A percentile compares a stretch with the other conserved stretches of the same genome.
Evolutionary conservation across 495 filamentous ascomycete species (phyloP).

Genomic region (Talaromyces wortmannii): DNA sequence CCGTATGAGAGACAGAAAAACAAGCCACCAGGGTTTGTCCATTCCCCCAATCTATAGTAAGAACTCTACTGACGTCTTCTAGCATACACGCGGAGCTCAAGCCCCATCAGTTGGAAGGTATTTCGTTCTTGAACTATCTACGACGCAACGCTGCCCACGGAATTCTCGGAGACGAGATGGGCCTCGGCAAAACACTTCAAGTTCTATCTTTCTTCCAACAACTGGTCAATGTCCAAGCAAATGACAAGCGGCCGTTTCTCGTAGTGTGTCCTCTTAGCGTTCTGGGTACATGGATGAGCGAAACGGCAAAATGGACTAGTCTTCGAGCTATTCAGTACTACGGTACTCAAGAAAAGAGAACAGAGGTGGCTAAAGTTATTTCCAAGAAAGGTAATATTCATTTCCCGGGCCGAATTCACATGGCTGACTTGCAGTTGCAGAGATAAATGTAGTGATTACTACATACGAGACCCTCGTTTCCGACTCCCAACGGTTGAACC

Average conservation of each 20-base stretch:
- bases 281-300: slow-evolving; percentile 48
- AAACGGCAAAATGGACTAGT: slow-evolving; percentile 49
- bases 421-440: not conserved
- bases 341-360: slow-evolving; percentile 40
- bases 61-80: not conserved
- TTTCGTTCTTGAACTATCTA: slow-evolving; percentile 54
- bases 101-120: slow-evolving; percentile 54
- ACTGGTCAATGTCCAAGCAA: slow-evolving; percentile 28
- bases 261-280: slow-evolving; percentile 56
- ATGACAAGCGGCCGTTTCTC: slow-evolving; percentile 44
- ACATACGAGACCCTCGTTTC: slow-evolving; percentile 54
- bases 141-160: slow-evolving; percentile 51
- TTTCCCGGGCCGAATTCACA: not conserved
- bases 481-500: slow-evolving; percentile 54
- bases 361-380: not conserved
- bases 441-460: slow-evolving; percentile 48
- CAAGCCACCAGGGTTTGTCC: slow-evolving; percentile 40
- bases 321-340: slow-evolving; percentile 52
- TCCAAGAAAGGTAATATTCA: not conserved
- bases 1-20: slow-evolving; percentile 39
- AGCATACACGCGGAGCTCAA: slow-evolving; percentile 47
- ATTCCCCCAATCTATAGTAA: not conserved
- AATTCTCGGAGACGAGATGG: slow-evolving; percentile 59
- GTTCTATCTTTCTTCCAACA: slow-evolving; percentile 51
- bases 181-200: slow-evolving; percentile 57